Percentiles rank a stretch among this genome's conserved stretches.
These are phyloP conservation scores for Xylariaceae sp. DNA, from an alignment of 2,329 filamentous ascomycete species.

Conservation along the genomic window DNA sequence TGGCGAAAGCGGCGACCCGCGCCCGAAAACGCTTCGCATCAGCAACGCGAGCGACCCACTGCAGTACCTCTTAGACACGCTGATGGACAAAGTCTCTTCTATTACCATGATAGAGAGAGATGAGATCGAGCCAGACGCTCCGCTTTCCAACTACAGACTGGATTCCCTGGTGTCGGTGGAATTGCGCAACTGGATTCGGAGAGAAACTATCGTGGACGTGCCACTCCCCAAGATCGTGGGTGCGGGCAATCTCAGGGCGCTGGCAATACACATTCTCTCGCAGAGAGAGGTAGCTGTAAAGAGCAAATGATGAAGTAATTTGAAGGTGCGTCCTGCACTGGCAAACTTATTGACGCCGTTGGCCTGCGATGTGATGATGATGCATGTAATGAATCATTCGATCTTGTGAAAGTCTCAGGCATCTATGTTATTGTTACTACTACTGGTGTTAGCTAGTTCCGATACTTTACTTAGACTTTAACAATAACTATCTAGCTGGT, in stretches of 20 bases:
- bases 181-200: constrained; percentile 40
- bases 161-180: constrained; percentile 42
- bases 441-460: no score
- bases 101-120: constrained; percentile 28
- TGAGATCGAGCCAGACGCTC: constrained; percentile 17
- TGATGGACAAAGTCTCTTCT: constrained; percentile 21
- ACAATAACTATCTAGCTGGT: no score
- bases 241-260: constrained; percentile 14
- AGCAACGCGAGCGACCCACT: constrained; percentile 2
- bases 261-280: constrained; percentile 18
- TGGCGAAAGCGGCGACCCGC: not conserved
- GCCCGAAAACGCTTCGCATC: not conserved
- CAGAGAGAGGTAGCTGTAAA: constrained; percentile 13
- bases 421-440: no score
- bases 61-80: constrained; percentile 5
- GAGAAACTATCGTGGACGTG: constrained; percentile 33
- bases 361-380: no score
- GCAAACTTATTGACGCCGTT: no score
- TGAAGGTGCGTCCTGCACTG: no score
- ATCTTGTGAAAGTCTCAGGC: no score
- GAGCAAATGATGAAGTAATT: not conserved
- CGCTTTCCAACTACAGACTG: constrained; percentile 28
- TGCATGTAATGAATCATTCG: no score
- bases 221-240: constrained; percentile 16
- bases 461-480: no score